phyloP scores from a whole-genome alignment of 139 green algal species.

The Ettlia oleoabundans region DNA sequence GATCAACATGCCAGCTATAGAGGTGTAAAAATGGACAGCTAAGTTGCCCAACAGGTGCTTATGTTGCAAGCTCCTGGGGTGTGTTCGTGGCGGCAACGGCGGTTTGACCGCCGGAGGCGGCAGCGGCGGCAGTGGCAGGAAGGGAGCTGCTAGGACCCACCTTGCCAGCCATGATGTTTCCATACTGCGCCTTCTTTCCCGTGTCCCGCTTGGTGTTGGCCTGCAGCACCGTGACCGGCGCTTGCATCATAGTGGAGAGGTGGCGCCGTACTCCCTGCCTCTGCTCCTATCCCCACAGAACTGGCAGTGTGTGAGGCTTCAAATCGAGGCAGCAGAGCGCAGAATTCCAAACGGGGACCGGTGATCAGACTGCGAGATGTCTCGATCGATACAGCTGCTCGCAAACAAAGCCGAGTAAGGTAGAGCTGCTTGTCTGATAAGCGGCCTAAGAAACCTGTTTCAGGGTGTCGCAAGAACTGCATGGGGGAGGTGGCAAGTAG shows the following conservation, averaged over 20 bases:
- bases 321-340: neutral
- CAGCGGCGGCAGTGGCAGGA: neutral
- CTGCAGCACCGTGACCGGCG: constrained; percentile 57
- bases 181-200: constrained; percentile 94
- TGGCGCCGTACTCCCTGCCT: neutral
- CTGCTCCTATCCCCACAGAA: neutral
- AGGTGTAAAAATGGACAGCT: too few relatives aligned
- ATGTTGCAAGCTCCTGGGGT: too few relatives aligned
- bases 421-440: too few relatives aligned
- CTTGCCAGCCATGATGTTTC: constrained; percentile 97
- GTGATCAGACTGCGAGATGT: neutral
- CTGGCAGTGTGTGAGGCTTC: neutral
- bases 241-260: constrained; percentile 52
- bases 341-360: neutral
- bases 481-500: too few relatives aligned
- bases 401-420: too few relatives aligned
- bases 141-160: constrained; percentile 44
- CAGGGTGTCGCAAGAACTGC: too few relatives aligned
- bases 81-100: too few relatives aligned
- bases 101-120: neutral
- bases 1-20: too few relatives aligned
- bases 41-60: too few relatives aligned
- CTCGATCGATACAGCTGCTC: neutral
- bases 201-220: constrained; percentile 90
- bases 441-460: too few relatives aligned